Evolutionary conservation across 208 protist genomes (phyloP).

Genomic region (Wallacemonas sp.): DNA sequence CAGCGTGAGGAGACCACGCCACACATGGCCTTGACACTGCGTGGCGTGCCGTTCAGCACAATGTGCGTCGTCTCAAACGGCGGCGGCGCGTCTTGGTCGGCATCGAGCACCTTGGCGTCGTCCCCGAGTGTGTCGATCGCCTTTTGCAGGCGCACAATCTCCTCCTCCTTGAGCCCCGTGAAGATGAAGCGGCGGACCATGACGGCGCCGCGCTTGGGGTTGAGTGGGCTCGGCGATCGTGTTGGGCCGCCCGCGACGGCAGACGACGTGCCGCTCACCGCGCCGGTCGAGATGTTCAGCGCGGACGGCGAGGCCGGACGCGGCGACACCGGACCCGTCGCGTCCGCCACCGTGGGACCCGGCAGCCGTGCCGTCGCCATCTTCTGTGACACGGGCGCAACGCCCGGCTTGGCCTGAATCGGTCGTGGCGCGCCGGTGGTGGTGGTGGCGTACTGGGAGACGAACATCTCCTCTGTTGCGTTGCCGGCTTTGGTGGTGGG

Average conservation of each 20-base stretch:
- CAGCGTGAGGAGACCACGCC: slow-evolving; percentile 76
- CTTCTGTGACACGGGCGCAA: slow-evolving; percentile 1
- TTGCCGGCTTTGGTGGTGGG: too few relatives aligned
- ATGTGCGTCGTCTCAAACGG: slow-evolving; percentile 69
- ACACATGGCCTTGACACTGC: slow-evolving; percentile 83
- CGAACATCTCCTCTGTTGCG: slow-evolving; percentile 5
- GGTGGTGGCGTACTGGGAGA: slow-evolving; percentile 15
- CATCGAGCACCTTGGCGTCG: slow-evolving; percentile 43
- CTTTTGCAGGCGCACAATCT: slow-evolving; percentile 36
- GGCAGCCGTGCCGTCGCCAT: background rate
- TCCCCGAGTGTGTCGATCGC: slow-evolving; percentile 55
- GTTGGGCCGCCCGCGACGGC: slow-evolving; percentile 55
- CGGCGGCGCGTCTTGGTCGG: slow-evolving; percentile 63
- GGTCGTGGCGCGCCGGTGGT: too few relatives aligned
- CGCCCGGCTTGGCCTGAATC: too few relatives aligned
- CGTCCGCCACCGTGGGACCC: slow-evolving; percentile 8
- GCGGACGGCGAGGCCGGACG: slow-evolving; percentile 21
- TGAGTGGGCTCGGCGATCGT: slow-evolving; percentile 79
- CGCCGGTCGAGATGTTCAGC: slow-evolving; percentile 2
- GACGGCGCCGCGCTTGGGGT: slow-evolving; percentile 68
- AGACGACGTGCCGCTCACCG: slow-evolving; percentile 56
- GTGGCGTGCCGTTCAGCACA: slow-evolving; percentile 72
- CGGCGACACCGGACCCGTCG: slow-evolving; percentile 22
- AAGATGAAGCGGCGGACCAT: slow-evolving; percentile 71
- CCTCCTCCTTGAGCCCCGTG: slow-evolving; percentile 61